These are phyloP conservation scores for Exophiala calicioides DNA, from an alignment of 2,329 filamentous ascomycete species.

Conservation along the genomic window DNA sequence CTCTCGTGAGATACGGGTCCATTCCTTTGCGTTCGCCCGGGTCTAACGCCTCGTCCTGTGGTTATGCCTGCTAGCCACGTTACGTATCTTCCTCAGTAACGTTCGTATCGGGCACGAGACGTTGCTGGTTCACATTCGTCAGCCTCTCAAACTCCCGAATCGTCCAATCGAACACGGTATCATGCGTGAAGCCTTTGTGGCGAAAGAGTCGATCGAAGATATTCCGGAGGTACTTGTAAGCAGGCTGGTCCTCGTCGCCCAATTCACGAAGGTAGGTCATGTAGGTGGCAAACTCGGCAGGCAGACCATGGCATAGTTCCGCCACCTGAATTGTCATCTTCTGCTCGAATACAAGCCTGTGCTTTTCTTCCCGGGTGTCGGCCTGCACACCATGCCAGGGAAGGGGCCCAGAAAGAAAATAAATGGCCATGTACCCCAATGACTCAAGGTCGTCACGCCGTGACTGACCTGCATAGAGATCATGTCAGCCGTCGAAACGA, in stretches of 20 bases:
- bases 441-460: constrained; percentile 11
- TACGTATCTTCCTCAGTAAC: no score
- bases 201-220: constrained; percentile 24
- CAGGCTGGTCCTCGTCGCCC: constrained; percentile 13
- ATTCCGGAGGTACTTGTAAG: constrained; percentile 25
- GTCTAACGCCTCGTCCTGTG: no score
- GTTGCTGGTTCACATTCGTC: no score
- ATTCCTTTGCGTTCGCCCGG: no score
- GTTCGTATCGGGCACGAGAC: no score
- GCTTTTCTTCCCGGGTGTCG: constrained; percentile 15
- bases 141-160: constrained; percentile 9
- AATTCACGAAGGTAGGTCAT: constrained; percentile 20
- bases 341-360: constrained; percentile 20
- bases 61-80: no score
- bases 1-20: no score
- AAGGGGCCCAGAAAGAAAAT: constrained; percentile 68
- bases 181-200: constrained; percentile 22
- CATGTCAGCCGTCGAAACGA: no score
- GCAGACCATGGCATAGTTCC: constrained; percentile 26
- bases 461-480: neutral
- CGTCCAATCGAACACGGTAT: constrained; percentile 32
- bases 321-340: constrained; percentile 23
- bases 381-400: constrained; percentile 72
- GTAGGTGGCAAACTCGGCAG: constrained; percentile 24
- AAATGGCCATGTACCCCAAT: constrained; percentile 72